Evolutionary conservation across 1,284 basidiomycete species (phyloP).

Genomic region (Cystobasidium pallidum): DNA sequence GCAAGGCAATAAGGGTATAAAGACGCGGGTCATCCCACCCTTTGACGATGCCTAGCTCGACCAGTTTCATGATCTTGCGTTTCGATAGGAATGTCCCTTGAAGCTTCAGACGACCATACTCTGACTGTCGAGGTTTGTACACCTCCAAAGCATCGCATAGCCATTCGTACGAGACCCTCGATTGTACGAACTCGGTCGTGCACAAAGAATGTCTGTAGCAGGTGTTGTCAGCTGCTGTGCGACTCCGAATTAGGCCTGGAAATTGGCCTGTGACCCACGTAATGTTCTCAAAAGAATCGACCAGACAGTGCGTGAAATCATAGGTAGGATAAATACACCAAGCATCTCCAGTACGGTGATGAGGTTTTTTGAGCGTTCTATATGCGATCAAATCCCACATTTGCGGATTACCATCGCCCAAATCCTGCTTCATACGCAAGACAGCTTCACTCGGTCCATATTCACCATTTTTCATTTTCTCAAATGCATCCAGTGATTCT

Average conservation of each 20-base stretch:
- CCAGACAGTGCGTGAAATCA: conserved; percentile 98
- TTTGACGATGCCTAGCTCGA: conserved; percentile 78
- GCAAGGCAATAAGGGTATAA: conserved; percentile 93
- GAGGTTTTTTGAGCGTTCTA: conserved; percentile 84
- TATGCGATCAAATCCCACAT: conserved; percentile 99
- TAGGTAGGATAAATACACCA: conserved; percentile 93
- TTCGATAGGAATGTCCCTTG: conserved; percentile 98
- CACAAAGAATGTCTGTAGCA: conserved; percentile 85
- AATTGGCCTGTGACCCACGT: conserved; percentile 68
- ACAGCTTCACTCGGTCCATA: conserved; percentile 89
- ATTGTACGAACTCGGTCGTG: conserved; percentile 94
- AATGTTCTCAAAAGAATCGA: conserved; percentile 99
- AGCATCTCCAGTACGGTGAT: conserved; percentile 89
- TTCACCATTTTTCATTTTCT: conserved; percentile 87
- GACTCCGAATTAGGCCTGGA: too few relatives aligned
- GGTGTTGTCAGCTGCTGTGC: background rate
- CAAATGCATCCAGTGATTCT: conserved; percentile 86
- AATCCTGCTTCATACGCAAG: conserved; percentile 96
- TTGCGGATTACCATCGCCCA: conserved; percentile 91
- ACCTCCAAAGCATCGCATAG: conserved; percentile 94
- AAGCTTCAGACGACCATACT: conserved; percentile 90
- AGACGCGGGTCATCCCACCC: conserved; percentile 99
- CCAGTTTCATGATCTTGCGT: conserved; percentile 89
- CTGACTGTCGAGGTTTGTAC: conserved; percentile 98
- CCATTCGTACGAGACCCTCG: conserved; percentile 98